Base-by-base conservation (phyloP, 1,139 yeast species). In the Yamadazyma songkhlaensis region DNA sequence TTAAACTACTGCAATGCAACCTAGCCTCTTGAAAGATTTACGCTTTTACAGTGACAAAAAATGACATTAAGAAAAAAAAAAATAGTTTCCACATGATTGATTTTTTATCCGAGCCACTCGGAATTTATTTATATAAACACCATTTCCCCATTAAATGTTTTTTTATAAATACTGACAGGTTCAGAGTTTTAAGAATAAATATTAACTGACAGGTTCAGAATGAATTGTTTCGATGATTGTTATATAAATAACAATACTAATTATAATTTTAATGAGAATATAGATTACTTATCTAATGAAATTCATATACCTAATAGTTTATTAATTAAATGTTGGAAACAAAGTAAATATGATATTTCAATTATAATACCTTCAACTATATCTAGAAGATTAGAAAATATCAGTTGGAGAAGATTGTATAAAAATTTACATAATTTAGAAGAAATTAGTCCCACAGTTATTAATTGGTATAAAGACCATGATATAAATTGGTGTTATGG, bases 401-500 rank as follows among this genome's bases (percentile, higher is more conserved):
- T 61, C 3, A 60, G 72, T 39, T 70, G 76, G 76, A 58, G 76
- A 44, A 51, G 75, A 41, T 58, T 65, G 49, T 54, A 54, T 44
- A 67, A 67, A 44, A 65, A 64, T 41, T 49, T 66, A 31, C 41
- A 54, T 29, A 34, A 50, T 3, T 54, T 70, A 26, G 36, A 42
- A 12, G 68, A 63, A 36, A 45, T 60, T 13, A 54, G 59, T 36
- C 75, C 76, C 1, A 49, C 50, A n/a, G 38, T 37, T 20, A 69
- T 70, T 31, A 69, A 70, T 46, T 70, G 76, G 76, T 62, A 65
- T 44, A 70, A 70, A 46, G 57, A 55, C 37, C 63, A 66, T 41
- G 76, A 70, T 44, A 59, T 67, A 35, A 70, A 73, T 10, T 69
- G 74, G 75, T 60, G 71, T 41, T 70, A 63, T 43, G 76, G 75